Base-by-base conservation (phyloP, 371 early-diverging fungal genomes). In the Haplosporangium sp. region DNA sequence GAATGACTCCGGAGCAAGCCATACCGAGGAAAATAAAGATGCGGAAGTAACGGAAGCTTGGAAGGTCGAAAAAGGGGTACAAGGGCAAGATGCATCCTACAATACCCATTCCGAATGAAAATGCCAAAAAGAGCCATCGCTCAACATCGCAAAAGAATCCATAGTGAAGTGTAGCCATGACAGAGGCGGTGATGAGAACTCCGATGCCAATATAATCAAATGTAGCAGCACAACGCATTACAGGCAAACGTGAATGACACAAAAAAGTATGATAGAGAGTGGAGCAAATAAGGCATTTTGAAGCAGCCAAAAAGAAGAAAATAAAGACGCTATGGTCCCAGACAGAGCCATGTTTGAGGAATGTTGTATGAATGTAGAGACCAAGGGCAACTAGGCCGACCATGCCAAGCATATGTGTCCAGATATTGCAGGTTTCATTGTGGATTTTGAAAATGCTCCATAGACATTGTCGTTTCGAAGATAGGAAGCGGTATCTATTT, bases 361-460 rank as follows among this genome's bases (percentile, higher is more conserved):
- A 86, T 27, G 81, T 84, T 10, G 87, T 82, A 63, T 89, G 87
- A 15, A 86, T 85, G 56, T 89, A 87, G n/a, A 87, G 69, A 19
- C 86, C 86, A 0, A 92, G 72, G n/a, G 77, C 82, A 7, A 87
- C 67, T 68, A 92, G 87, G 27, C 90, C 86, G 38, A 91, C 59
- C 55, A 90, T 85, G 0, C 92, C 93, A 9, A 91, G 60, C 63
- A 93, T 77, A 77, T 92, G 93, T 35, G 91, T 90, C 90, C 90
- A 91, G 40, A 92, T 92, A 66, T 93, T 92, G 72, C 88, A 83
- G 2, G 93, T 92, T 81, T 93, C 92, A 42, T 93, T 93, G 71
- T 93, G 93, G 39, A 92, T 72, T 69, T 71, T 83, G 82, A 93
- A 91, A 47, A 93, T 88, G 17, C 88, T 87, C 83, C 81, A 76